Conservation (phyloP, 1,284 basidiomycete species). For the Gastroboletus turbinatus region DNA sequence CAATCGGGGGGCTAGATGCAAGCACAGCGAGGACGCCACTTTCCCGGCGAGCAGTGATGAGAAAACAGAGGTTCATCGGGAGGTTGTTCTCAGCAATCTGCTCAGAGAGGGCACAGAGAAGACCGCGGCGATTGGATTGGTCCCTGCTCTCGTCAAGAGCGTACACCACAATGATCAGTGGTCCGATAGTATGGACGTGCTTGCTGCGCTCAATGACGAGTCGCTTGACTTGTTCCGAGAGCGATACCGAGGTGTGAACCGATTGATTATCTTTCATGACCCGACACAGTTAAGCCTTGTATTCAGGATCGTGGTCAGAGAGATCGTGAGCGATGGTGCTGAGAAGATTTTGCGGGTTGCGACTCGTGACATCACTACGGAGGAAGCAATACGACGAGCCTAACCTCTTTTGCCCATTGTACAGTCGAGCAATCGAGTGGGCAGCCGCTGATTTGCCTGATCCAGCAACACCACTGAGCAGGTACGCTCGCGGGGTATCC, state of each 20-base stretch:
- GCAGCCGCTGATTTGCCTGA: slow-evolving; percentile 5
- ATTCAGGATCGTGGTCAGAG: background rate
- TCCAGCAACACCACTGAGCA: slow-evolving; percentile 4
- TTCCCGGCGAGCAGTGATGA: background rate
- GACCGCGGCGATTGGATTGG: background rate
- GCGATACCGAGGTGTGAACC: background rate
- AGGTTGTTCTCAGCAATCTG: background rate
- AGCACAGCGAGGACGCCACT: background rate
- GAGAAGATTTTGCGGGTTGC: slow-evolving; percentile 9
- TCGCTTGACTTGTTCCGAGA: background rate
- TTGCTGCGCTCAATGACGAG: slow-evolving; percentile 3
- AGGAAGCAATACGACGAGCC: slow-evolving; percentile 12
- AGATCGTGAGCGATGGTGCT: slow-evolving; percentile 5
- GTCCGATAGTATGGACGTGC: background rate
- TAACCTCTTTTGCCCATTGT: background rate
- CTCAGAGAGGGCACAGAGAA: background rate
- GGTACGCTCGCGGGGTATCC: background rate
- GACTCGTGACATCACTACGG: background rate
- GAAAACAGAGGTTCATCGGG: background rate
- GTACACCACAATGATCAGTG: slow-evolving; percentile 10
- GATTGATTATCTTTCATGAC: background rate
- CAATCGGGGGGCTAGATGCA: background rate
- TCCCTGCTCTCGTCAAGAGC: slow-evolving; percentile 14
- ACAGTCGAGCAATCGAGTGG: slow-evolving; percentile 5
- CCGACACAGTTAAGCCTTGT: background rate